Evolutionary conservation across 257 asterid species (phyloP).

Genomic region (Coffea eugenioides): DNA sequence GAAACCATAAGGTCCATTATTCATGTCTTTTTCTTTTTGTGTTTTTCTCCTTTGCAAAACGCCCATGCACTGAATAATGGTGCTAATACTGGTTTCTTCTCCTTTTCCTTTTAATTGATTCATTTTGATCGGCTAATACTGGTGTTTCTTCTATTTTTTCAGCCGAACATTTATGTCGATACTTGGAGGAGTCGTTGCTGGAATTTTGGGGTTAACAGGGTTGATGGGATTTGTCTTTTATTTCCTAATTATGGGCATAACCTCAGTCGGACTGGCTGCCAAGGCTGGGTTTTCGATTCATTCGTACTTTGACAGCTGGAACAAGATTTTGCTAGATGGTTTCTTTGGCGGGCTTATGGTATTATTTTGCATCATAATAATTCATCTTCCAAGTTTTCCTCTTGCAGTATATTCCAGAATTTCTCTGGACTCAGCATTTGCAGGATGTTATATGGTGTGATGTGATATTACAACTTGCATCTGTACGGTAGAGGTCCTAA

Average conservation of each 20-base stretch:
- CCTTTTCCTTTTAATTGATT: neutral
- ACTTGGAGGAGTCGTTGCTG: constrained; percentile 85
- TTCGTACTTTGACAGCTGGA: constrained; percentile 82
- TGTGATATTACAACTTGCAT: constrained; percentile 1
- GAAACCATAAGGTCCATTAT: neutral
- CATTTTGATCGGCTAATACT: constrained; percentile 15
- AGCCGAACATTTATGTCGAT: constrained; percentile 95
- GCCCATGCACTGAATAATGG: neutral
- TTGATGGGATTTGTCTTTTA: constrained; percentile 73
- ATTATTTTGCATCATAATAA: constrained; percentile 12
- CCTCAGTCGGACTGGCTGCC: constrained; percentile 76
- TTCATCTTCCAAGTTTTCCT: neutral
- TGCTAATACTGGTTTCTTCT: neutral
- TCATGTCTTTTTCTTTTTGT: neutral
- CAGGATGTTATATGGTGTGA: neutral
- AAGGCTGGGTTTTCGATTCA: constrained; percentile 76
- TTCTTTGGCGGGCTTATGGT: constrained; percentile 85
- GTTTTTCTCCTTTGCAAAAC: neutral
- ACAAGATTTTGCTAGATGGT: constrained; percentile 68
- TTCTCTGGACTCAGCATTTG: neutral
- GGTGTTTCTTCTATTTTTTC: constrained; percentile 18
- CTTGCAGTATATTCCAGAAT: too few relatives aligned
- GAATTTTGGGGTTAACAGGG: constrained; percentile 69
- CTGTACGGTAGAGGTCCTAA: neutral
- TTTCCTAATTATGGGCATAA: constrained; percentile 75